A percentile compares a stretch with the other conserved stretches of the same genome.
Conservation (phyloP, 2,329 filamentous ascomycete genomes). For the Coniella vitis region DNA sequence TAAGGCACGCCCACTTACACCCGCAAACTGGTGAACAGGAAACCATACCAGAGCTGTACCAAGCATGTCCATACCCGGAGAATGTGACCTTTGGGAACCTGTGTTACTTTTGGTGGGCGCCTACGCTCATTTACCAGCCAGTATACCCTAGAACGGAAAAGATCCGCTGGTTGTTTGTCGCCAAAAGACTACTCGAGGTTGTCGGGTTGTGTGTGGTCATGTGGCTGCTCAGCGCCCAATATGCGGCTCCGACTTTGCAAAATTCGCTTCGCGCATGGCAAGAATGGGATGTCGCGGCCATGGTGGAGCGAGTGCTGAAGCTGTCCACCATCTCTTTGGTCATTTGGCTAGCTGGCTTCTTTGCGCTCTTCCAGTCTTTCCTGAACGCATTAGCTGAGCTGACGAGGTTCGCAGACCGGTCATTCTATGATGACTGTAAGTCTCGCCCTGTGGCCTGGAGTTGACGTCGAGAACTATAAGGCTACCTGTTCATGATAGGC, state of each 20-base stretch:
- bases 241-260: constrained; percentile 79
- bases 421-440: constrained; percentile 85
- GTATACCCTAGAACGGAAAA: constrained; percentile 80
- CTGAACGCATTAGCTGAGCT: constrained; percentile 89
- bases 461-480: too few relatives aligned
- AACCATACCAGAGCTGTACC: constrained; percentile 74
- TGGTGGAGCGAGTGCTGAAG: constrained; percentile 87
- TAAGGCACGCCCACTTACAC: constrained; percentile 84
- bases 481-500: neutral
- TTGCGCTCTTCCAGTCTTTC: constrained; percentile 88
- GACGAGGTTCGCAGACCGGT: constrained; percentile 81
- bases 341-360: constrained; percentile 97
- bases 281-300: constrained; percentile 70
- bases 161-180: constrained; percentile 82
- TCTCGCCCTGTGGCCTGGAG: too few relatives aligned
- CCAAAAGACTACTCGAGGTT: constrained; percentile 74
- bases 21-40: constrained; percentile 60
- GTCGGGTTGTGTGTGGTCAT: constrained; percentile 78
- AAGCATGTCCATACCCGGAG: constrained; percentile 74
- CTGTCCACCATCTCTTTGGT: constrained; percentile 90
- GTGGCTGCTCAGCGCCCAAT: constrained; percentile 92
- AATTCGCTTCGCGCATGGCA: constrained; percentile 89
- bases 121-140: constrained; percentile 93
- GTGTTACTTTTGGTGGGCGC: constrained; percentile 96
- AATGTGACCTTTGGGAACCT: constrained; percentile 89